Conservation (phyloP, 768 basidiomycete genomes). For the Cyathus striatus region DNA sequence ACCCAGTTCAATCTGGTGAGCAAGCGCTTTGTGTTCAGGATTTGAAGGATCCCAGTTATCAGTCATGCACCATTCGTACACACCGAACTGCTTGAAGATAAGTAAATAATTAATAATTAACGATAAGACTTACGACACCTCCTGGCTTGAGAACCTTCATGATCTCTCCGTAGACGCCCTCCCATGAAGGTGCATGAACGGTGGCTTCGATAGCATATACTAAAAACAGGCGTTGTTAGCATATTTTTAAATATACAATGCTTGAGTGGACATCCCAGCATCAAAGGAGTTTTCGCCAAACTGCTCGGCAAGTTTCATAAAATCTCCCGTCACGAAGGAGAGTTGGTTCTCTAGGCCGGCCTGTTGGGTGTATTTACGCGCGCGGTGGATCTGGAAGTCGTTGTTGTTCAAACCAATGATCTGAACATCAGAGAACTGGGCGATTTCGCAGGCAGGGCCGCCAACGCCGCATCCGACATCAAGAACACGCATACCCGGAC, state of each 20-base stretch:
- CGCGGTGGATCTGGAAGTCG: slow-evolving; percentile 89
- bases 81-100: slow-evolving; percentile 65
- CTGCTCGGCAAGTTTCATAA: slow-evolving; percentile 89
- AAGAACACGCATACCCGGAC: slow-evolving; percentile 90
- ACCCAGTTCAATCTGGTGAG: slow-evolving; percentile 89
- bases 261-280: slow-evolving; percentile 59
- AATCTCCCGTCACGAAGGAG: slow-evolving; percentile 87
- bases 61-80: slow-evolving; percentile 99
- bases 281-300: slow-evolving; percentile 94
- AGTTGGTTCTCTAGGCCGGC: slow-evolving; percentile 76
- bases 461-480: slow-evolving; percentile 99
- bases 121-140: slow-evolving; percentile 66
- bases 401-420: slow-evolving; percentile 95
- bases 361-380: slow-evolving; percentile 72
- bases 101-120: not conserved
- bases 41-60: slow-evolving; percentile 85
- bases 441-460: slow-evolving; percentile 94
- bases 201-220: slow-evolving; percentile 99
- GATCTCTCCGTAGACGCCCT: slow-evolving; percentile 93
- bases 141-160: slow-evolving; percentile 93
- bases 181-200: slow-evolving; percentile 92
- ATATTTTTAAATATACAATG: not conserved
- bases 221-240: slow-evolving; percentile 19
- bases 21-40: slow-evolving; percentile 84
- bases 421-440: slow-evolving; percentile 79